Conservation (phyloP, 2,329 filamentous ascomycete genomes). For the Fusarium odoratissimum region DNA sequence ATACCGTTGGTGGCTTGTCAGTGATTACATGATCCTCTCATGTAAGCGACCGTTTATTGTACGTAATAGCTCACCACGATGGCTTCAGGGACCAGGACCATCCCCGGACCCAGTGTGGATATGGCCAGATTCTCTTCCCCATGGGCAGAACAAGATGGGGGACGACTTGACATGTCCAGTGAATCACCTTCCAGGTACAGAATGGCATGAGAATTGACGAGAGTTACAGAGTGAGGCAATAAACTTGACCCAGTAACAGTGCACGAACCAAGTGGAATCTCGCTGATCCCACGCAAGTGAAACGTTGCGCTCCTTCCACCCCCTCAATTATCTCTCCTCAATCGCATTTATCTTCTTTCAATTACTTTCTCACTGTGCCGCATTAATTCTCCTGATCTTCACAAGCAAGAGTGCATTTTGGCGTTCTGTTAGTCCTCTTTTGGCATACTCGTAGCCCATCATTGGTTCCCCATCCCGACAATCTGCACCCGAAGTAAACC, state of each 20-base stretch:
- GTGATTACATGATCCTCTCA: not conserved
- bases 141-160: not conserved
- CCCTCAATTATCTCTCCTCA: not conserved
- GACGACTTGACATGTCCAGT: not conserved
- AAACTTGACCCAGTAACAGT: not conserved
- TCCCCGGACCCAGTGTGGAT: constrained; percentile 29
- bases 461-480: not conserved
- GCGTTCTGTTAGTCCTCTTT: not conserved
- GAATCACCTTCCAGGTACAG: not conserved
- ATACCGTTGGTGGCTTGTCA: not conserved
- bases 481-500: constrained; percentile 3
- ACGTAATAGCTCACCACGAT: constrained; percentile 33
- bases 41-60: constrained; percentile 15
- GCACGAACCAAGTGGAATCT: constrained; percentile 12
- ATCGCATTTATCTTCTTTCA: not conserved
- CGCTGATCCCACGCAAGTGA: constrained; percentile 9
- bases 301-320: constrained; percentile 1
- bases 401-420: not conserved
- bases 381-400: not conserved
- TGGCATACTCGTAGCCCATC: not conserved
- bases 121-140: constrained; percentile 2
- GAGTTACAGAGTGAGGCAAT: not conserved
- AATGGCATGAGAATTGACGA: not conserved
- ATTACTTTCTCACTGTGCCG: not conserved
- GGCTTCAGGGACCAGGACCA: constrained; percentile 17